Evolutionary conservation across 345 rosid genomes (phyloP), one percentile per base, ranked within the genome.

Genomic region (Murraya paniculata): DNA sequence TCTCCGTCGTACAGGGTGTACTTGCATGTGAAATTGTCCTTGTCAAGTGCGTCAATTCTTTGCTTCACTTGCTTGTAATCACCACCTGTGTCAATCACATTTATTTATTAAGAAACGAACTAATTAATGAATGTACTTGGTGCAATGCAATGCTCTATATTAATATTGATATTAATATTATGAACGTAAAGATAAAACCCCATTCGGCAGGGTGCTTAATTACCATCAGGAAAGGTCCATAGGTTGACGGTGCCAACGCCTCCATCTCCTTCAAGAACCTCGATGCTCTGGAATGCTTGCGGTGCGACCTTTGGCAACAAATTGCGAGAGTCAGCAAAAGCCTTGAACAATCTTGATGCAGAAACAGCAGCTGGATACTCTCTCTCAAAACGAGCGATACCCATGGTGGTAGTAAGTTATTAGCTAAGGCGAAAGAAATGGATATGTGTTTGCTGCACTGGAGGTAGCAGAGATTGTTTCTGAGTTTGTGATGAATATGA

Each of bases 1-100:
- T 82, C 87, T 16, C 85, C 86, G 61, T 85, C 90, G 14, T 78
- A 78, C 59, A 82, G 7, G 5, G 75, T 82, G 82, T 84, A 87
- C 72, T 59, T 16, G 68, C 67, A 64, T 2, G 30, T 8, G 3
- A 85, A 27, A 21, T 65, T 85, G 68, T 77, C 87, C 71, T 74
- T 79, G 79, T 87, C 90, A 25, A 85, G 0, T 10, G 65, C 77
- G 5, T 88, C 88, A 22, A 84, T 58, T 41, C 66, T 76, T 16
- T 84, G 86, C 86, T 85, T 88, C 78, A 79, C 69, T n/a, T 74
- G 48, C 64, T 79, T 80, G 82, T 53, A 53, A 5, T 53, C 22
- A 53, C 57, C 57, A 0, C 57, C 57, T 53, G 57, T 50, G 56
- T 18, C 57, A 5, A 19, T 18, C 57, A 18, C 57, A 53, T 16